Percentiles rank a stretch among this genome's conserved stretches.
Evolutionary conservation across 495 filamentous ascomycete species (phyloP).

Genomic region (Penicillium bovifimosum): DNA sequence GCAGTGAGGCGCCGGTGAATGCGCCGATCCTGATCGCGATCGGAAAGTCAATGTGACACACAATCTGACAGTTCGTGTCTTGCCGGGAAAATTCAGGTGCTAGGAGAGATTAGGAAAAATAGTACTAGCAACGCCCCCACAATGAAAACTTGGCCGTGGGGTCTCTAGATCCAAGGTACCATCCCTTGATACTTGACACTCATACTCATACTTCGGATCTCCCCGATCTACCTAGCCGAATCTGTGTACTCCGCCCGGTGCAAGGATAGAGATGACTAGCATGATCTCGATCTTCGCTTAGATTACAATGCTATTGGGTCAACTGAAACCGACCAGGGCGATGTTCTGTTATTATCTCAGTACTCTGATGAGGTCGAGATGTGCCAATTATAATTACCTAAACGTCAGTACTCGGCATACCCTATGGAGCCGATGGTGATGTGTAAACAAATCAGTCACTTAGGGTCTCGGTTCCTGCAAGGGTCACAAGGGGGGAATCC

Average conservation of each 20-base stretch:
- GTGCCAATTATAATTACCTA: too few relatives aligned
- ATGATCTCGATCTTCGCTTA: not conserved
- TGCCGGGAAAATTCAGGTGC: not conserved
- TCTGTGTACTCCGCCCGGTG: not conserved
- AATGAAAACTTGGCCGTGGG: not conserved
- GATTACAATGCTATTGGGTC: not conserved
- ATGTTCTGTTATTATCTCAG: not conserved
- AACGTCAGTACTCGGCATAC: too few relatives aligned
- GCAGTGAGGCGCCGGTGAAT: not conserved
- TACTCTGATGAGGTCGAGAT: too few relatives aligned
- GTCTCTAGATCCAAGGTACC: not conserved
- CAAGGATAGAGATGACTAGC: not conserved
- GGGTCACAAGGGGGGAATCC: slow-evolving; percentile 4
- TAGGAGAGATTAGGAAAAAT: too few relatives aligned
- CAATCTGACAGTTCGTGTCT: slow-evolving; percentile 13
- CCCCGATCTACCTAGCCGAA: not conserved
- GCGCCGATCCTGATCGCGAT: slow-evolving; percentile 1
- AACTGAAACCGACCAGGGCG: not conserved
- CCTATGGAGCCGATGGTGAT: not conserved
- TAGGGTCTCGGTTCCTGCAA: not conserved
- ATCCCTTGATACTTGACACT: not conserved
- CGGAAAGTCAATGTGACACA: not conserved
- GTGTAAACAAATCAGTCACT: not conserved
- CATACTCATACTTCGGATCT: not conserved
- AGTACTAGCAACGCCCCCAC: too few relatives aligned